Base-by-base conservation (phyloP, 257 asterid species). In the Coffea canephora region DNA sequence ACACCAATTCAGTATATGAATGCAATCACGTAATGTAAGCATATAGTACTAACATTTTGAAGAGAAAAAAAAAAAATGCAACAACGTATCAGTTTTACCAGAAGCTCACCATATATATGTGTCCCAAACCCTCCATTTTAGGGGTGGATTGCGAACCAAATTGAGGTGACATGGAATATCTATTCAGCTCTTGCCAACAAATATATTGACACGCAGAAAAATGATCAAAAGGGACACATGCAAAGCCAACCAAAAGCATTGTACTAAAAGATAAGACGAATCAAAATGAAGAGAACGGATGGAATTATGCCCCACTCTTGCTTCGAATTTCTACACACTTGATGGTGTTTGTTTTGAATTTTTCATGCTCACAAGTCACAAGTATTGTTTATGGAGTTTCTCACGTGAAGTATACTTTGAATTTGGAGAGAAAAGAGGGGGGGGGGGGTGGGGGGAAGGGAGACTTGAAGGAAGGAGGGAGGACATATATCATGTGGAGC, bases 361-460 rank as follows among this genome's bases (percentile, higher is more conserved):
- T 39, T 72, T 55, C 52, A 74, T 86, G 83, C 75, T 80, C 73
- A 77, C 8, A 8, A 8, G 14, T 46, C 34, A 31, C 34, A 31
- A 31, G 34, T 31, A 2, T 6, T 75, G 76, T 70, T 49, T 25
- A 13, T 74, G 85, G 85, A 81, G 85, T 79, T 82, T 77, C 85
- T 80, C 92, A 91, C 93, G 89, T 91, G 94, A 78, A 79, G 74
- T 84, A 82, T 83, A 9, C 66, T 74, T 61, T 55, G 31, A 2
- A 31, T 61, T 62, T 45, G 31, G 21, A 49, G 39, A 21, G 10
- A 31, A 31, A 31, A 31, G 34, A 31, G 25, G 73, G 6, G 46
- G 0, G 21, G 13, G 54, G 23, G 2, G 21, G 66, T 14, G 79
- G 85, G 78, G 67, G 49, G 31, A 0, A 8, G 68, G 6, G 23